A percentile compares a stretch with the other conserved stretches of the same genome.
Evolutionary conservation across 257 asterid species (phyloP).

Genomic region (Rhazya stricta): DNA sequence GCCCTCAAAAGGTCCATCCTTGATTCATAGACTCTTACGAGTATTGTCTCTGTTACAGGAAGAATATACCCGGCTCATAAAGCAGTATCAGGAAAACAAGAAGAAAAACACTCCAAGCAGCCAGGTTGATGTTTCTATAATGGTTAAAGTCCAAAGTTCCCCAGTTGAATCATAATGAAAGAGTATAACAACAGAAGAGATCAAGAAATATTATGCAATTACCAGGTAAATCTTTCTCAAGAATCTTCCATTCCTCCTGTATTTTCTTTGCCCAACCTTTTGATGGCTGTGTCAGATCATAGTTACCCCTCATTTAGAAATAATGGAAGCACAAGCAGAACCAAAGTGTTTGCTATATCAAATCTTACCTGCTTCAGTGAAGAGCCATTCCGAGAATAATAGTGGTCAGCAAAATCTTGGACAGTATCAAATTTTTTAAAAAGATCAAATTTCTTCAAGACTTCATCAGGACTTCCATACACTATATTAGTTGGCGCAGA

Average conservation of each 20-base stretch:
- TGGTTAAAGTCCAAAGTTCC: not conserved
- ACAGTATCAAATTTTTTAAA: constrained; percentile 75
- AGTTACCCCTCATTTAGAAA: constrained; percentile 4
- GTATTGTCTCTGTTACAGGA: constrained; percentile 54
- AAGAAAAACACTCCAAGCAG: not conserved
- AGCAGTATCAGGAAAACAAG: not conserved
- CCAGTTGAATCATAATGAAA: not conserved
- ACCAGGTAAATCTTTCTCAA: constrained; percentile 87
- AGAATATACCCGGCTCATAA: not conserved
- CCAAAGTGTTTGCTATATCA: not conserved
- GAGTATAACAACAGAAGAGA: not conserved
- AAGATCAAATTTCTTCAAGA: constrained; percentile 33
- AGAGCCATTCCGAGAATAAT: constrained; percentile 34
- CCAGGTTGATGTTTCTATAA: not conserved
- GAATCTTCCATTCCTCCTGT: constrained; percentile 90
- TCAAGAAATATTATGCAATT: not conserved
- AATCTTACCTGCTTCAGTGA: constrained; percentile 45
- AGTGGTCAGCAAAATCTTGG: constrained; percentile 64
- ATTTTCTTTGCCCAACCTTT: constrained; percentile 83
- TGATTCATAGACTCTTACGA: constrained; percentile 79
- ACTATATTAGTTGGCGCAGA: constrained; percentile 20
- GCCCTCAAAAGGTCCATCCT: constrained; percentile 96
- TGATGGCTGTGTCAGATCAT: constrained; percentile 40
- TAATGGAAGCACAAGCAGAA: constrained; percentile 10
- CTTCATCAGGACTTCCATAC: constrained; percentile 38